Base-by-base conservation (phyloP, 176 grass and related monocot species). In the Phragmites australis region DNA sequence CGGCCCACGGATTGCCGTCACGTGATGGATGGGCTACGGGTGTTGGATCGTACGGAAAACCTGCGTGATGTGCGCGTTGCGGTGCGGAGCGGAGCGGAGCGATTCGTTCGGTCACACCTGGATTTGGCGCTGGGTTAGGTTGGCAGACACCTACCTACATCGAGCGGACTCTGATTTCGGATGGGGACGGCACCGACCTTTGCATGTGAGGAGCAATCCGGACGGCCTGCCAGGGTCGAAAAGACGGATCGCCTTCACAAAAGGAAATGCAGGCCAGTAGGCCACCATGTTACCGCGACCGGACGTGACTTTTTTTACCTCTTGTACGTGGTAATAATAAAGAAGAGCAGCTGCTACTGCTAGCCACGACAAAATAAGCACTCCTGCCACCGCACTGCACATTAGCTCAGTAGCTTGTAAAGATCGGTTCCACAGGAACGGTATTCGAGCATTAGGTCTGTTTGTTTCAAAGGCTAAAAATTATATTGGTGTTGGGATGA, bases 161-260 rank as follows among this genome's bases (percentile, higher is more conserved):
- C 75, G 30, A 10, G 37, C 25, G 53, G 52, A 46, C 61, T 29
- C n/a, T 50, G 68, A 44, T 45, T 22, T 29, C 14, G 39, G 44
- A 65, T 65, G 31, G 45, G 3, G 81, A 83, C 57, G 58, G 10
- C n/a, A 73, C 80, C 80, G 42, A 56, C 34, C 34, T 2, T 2
- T 37, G n/a, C n/a, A n/a, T n/a, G n/a, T n/a, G n/a, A n/a, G n/a
- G n/a, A n/a, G n/a, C n/a, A n/a, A n/a, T n/a, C n/a, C n/a, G n/a
- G 22, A 61, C 18, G 1, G 0, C 9, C 16, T 14, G 45, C 8
- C n/a, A 39, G 0, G n/a, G 42, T 27, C 62, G 62, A 79, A 67
- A 54, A 67, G 61, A 67, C 30, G 46, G 61, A 41, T 53, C 76
- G 3, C 10, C 44, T 13, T 4, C 13, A 6, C 21, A 3, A 23